A percentile compares a stretch with the other conserved stretches of the same genome.
phyloP scores from a whole-genome alignment of 2,329 filamentous ascomycete genomes.

The Trichoderma gracile region DNA sequence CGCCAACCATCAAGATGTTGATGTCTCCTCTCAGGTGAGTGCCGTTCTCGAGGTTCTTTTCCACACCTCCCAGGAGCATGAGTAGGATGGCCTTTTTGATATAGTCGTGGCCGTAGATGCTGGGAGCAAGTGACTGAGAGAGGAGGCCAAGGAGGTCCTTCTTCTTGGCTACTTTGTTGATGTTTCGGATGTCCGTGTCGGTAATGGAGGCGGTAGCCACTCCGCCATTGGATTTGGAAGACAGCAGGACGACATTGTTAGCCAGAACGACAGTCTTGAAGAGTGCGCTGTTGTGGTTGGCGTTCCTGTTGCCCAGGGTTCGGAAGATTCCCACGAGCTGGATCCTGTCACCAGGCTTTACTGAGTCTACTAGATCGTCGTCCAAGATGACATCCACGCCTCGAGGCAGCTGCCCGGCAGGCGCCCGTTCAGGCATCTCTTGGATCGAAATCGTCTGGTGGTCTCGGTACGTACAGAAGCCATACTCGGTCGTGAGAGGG shows the following conservation, averaged over 20 bases:
- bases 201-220: slow-evolving; percentile 91
- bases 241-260: slow-evolving; percentile 92
- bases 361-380: slow-evolving; percentile 90
- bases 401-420: slow-evolving; percentile 89
- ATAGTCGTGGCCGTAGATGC: slow-evolving; percentile 94
- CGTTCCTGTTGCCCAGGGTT: slow-evolving; percentile 91
- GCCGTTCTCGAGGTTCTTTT: slow-evolving; percentile 98
- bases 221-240: slow-evolving; percentile 92
- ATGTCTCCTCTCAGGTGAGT: slow-evolving; percentile 98
- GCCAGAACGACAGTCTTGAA: slow-evolving; percentile 94
- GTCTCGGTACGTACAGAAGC: slow-evolving; percentile 91
- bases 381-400: slow-evolving; percentile 96
- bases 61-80: slow-evolving; percentile 92
- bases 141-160: slow-evolving; percentile 90
- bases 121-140: slow-evolving; percentile 90
- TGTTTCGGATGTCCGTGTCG: slow-evolving; percentile 95
- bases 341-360: slow-evolving; percentile 93
- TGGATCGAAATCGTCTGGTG: slow-evolving; percentile 98
- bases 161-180: slow-evolving; percentile 96
- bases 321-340: slow-evolving; percentile 96
- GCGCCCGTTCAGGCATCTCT: slow-evolving; percentile 97
- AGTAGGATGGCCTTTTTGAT: slow-evolving; percentile 97
- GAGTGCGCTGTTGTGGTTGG: slow-evolving; percentile 82
- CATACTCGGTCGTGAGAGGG: slow-evolving; percentile 90
- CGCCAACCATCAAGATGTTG: slow-evolving; percentile 98